phyloP scores from a whole-genome alignment of 345 rosid genomes.

The Euphorbia peplus region DNA sequence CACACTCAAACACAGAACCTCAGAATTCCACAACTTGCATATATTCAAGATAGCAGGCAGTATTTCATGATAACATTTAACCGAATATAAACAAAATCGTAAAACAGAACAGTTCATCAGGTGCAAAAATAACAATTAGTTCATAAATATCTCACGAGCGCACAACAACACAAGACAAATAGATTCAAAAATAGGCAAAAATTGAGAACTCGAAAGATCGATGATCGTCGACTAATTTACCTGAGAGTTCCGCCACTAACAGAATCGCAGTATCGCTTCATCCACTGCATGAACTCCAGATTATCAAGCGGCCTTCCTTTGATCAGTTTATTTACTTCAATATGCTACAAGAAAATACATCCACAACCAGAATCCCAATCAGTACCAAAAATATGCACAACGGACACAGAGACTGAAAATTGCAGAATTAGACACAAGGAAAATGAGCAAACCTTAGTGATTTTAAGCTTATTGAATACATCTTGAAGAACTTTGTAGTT shows the following conservation, averaged over 20 bases:
- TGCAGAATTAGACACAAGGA: not conserved
- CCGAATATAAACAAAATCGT: not conserved
- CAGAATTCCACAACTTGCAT: not conserved
- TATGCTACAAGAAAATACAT: slow-evolving; percentile 42
- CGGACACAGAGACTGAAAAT: not conserved
- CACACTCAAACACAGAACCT: not conserved
- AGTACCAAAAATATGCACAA: not conserved
- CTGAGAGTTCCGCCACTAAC: slow-evolving; percentile 52
- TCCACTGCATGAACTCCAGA: slow-evolving; percentile 97
- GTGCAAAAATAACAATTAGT: not conserved
- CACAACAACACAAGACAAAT: not conserved
- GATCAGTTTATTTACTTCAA: slow-evolving; percentile 85
- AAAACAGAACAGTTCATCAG: not conserved
- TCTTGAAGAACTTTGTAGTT: slow-evolving; percentile 96
- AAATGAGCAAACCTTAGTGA: slow-evolving; percentile 66
- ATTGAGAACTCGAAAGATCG: not conserved
- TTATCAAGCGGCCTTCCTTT: slow-evolving; percentile 97
- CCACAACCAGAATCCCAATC: not conserved
- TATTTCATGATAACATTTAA: not conserved
- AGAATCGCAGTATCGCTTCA: slow-evolving; percentile 94
- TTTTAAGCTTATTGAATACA: slow-evolving; percentile 90
- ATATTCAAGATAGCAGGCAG: not conserved
- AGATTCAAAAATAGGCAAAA: not conserved
- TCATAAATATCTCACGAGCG: not conserved
- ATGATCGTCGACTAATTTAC: slow-evolving; percentile 28